Conservation (phyloP, 1,284 basidiomycete genomes). For the Trichosporon sp. region DNA sequence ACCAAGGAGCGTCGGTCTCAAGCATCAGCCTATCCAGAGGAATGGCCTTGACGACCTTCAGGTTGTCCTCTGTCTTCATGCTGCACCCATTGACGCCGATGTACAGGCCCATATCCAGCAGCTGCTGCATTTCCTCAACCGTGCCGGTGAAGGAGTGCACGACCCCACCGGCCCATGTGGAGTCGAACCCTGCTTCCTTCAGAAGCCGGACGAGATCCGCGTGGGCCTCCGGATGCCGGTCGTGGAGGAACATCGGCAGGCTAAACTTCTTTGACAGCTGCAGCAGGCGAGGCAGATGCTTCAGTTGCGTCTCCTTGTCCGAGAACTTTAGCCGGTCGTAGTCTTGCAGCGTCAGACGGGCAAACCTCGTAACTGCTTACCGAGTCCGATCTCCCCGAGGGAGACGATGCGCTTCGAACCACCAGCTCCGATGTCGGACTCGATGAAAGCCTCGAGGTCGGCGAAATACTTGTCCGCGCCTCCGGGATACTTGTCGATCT, state of each 20-base stretch:
- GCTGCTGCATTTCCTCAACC: constrained; percentile 61
- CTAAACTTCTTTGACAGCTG: constrained; percentile 64
- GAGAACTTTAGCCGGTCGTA: constrained; percentile 78
- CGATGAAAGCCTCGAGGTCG: constrained; percentile 60
- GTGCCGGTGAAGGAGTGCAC: constrained; percentile 85
- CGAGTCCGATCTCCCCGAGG: constrained; percentile 80
- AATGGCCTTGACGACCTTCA: constrained; percentile 60
- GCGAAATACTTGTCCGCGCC: constrained; percentile 64
- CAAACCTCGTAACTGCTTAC: constrained; percentile 48
- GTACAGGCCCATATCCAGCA: constrained; percentile 67
- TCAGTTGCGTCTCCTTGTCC: constrained; percentile 60
- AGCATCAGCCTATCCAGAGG: constrained; percentile 66
- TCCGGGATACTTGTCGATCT: constrained; percentile 62
- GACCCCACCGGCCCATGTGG: constrained; percentile 65
- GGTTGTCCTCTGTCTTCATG: constrained; percentile 71
- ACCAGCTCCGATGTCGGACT: constrained; percentile 52
- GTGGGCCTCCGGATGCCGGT: constrained; percentile 68
- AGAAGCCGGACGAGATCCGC: constrained; percentile 61
- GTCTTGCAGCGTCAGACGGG: constrained; percentile 53
- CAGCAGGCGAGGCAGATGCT: constrained; percentile 68
- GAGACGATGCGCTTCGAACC: constrained; percentile 64
- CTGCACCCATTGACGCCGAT: constrained; percentile 79
- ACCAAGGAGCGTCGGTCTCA: constrained; percentile 85
- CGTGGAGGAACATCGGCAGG: constrained; percentile 81
- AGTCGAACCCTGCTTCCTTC: constrained; percentile 32